A percentile compares a stretch with the other conserved stretches of the same genome.
Evolutionary conservation across 306 rosid genomes (phyloP).

Genomic region (Citrullus mucosospermus): DNA sequence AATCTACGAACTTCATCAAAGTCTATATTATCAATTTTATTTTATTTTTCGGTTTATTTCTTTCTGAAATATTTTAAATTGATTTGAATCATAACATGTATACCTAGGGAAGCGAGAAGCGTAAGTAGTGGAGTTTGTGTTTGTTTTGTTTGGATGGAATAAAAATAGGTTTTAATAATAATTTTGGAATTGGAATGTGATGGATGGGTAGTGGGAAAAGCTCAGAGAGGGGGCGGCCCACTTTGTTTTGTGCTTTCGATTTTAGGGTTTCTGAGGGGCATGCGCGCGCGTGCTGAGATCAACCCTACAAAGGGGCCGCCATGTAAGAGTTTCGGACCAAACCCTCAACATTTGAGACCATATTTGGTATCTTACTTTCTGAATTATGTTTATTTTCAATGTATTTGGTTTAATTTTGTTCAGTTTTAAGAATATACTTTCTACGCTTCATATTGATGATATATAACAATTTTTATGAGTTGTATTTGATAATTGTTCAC

Average conservation of each 20-base stretch:
- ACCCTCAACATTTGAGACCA: too few relatives aligned
- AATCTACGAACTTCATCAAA: background rate
- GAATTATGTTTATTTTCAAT: too few relatives aligned
- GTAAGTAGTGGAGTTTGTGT: background rate
- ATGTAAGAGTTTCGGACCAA: too few relatives aligned
- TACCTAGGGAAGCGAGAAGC: background rate
- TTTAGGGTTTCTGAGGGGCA: slow-evolving; percentile 1
- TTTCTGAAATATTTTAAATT: too few relatives aligned
- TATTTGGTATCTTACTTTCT: too few relatives aligned
- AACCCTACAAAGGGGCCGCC: background rate
- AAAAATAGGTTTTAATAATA: background rate
- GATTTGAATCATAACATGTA: background rate
- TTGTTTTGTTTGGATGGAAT: background rate
- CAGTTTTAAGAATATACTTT: too few relatives aligned
- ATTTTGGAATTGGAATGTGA: background rate
- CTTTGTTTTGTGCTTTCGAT: background rate
- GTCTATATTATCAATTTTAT: too few relatives aligned
- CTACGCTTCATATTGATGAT: too few relatives aligned
- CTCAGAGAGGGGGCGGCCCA: background rate
- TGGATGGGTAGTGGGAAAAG: slow-evolving; percentile 2
- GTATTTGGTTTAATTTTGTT: too few relatives aligned
- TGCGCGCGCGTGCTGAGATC: slow-evolving; percentile 1
- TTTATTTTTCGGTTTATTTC: too few relatives aligned
- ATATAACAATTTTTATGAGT: too few relatives aligned
- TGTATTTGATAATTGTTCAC: background rate